These are phyloP conservation scores for Trametes cingulata DNA, from an alignment of 768 basidiomycete genomes.

Conservation along the genomic window DNA sequence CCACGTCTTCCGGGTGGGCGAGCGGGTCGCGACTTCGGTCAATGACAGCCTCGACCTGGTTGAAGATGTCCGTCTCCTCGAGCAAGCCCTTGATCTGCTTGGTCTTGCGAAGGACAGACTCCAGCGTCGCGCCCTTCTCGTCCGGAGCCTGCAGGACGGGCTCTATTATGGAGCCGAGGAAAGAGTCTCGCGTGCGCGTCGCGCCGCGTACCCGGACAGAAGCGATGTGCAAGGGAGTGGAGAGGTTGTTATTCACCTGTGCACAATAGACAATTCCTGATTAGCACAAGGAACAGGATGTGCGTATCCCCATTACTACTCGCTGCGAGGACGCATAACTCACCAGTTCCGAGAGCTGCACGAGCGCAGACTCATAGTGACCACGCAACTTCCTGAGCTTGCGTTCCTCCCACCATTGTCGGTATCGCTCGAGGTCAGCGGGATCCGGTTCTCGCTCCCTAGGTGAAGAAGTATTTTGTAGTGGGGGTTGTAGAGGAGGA, in stretches of 20 bases:
- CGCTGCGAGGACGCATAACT: too few species aligned
- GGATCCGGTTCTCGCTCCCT: conserved; percentile 56
- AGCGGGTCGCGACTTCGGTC: conserved; percentile 56
- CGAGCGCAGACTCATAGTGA: conserved; percentile 73
- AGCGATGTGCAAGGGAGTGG: conserved; percentile 66
- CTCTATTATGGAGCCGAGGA: conserved; percentile 76
- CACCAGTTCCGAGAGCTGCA: conserved; percentile 65
- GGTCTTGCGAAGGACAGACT: conserved; percentile 69
- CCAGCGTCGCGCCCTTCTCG: conserved; percentile 43
- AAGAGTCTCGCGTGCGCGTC: conserved; percentile 68
- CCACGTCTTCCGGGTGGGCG: conserved; percentile 63
- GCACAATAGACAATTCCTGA: too few species aligned
- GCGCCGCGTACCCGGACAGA: conserved; percentile 85
- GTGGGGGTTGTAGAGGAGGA: conserved; percentile 46
- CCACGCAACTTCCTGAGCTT: conserved; percentile 64
- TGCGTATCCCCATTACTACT: too few species aligned
- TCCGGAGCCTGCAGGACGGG: conserved; percentile 38
- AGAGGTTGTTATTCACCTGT: conserved; percentile 69
- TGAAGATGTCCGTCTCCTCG: conserved; percentile 76
- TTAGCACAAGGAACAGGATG: too few species aligned
- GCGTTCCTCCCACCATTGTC: conserved; percentile 77
- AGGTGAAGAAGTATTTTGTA: conserved; percentile 54
- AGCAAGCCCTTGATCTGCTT: conserved; percentile 66
- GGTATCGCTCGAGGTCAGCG: conserved; percentile 53
- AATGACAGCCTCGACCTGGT: conserved; percentile 60